Evolutionary conservation across 2,329 filamentous ascomycete genomes (phyloP).

Genomic region (Fusarium sublunatum): DNA sequence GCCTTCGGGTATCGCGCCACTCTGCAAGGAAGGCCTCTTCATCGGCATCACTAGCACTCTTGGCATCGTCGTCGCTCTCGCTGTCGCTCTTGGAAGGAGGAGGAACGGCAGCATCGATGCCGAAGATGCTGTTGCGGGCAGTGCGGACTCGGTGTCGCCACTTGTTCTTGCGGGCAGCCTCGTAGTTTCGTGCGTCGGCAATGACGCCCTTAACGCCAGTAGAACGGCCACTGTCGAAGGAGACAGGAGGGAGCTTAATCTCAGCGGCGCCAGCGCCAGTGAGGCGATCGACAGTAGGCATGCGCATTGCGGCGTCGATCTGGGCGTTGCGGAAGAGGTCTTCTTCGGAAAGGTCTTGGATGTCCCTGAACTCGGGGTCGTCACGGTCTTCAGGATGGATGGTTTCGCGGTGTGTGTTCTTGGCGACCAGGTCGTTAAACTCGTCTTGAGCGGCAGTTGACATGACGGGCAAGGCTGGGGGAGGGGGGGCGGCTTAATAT

Average conservation of each 20-base stretch:
- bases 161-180: conserved; percentile 70
- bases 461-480: conserved; percentile 57
- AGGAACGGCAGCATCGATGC: conserved; percentile 50
- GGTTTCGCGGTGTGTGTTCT: conserved; percentile 59
- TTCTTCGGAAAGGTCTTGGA: conserved; percentile 68
- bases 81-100: conserved; percentile 54
- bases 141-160: conserved; percentile 64
- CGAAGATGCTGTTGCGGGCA: conserved; percentile 67
- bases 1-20: conserved; percentile 84
- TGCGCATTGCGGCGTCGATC: conserved; percentile 74
- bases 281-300: conserved; percentile 61
- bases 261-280: conserved; percentile 57
- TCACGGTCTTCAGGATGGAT: conserved; percentile 70
- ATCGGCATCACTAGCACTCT: conserved; percentile 67
- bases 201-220: conserved; percentile 91
- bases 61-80: conserved; percentile 59
- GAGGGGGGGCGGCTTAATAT: conserved; percentile 41
- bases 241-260: conserved; percentile 70
- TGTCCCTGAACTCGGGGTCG: conserved; percentile 58
- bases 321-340: conserved; percentile 63
- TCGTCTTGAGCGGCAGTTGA: conserved; percentile 73
- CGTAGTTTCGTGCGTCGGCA: conserved; percentile 82
- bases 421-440: conserved; percentile 71
- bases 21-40: conserved; percentile 85
- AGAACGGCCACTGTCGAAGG: conserved; percentile 74